These are phyloP conservation scores for Carex arenaria DNA, from an alignment of 202 grass and related monocot genomes.

Conservation along the genomic window DNA sequence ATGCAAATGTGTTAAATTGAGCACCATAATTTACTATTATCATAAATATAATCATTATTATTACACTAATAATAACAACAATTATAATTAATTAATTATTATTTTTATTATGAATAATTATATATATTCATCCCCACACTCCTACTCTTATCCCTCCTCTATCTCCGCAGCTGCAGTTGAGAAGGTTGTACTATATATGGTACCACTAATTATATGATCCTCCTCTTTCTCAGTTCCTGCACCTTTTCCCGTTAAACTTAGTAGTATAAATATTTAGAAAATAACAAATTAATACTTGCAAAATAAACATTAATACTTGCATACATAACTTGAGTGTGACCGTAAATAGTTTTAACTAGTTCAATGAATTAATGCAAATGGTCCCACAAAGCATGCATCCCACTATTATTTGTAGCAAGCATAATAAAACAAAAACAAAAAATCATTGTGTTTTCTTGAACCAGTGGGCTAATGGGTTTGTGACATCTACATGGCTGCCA, in stretches of 20 bases:
- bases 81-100: neutral
- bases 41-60: neutral
- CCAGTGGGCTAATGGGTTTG: neutral
- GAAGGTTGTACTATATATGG: no score
- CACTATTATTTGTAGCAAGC: neutral
- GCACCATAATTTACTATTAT: neutral
- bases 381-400: neutral
- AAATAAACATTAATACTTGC: no score
- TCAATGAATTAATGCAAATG: neutral
- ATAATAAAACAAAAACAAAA: constrained; percentile 14
- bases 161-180: no score
- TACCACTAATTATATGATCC: no score
- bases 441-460: neutral
- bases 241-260: no score
- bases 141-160: no score
- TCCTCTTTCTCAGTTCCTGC: no score
- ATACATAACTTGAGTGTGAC: no score
- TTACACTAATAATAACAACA: neutral
- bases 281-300: no score
- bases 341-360: no score
- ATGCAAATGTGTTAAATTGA: neutral
- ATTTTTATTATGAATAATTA: neutral
- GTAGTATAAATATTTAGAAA: no score
- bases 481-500: neutral
- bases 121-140: no score